Percentiles rank a stretch among this genome's conserved stretches.
These are phyloP conservation scores for Cyanidioschyzon merolae DNA, from an alignment of 23 red algal species.

Conservation along the genomic window DNA sequence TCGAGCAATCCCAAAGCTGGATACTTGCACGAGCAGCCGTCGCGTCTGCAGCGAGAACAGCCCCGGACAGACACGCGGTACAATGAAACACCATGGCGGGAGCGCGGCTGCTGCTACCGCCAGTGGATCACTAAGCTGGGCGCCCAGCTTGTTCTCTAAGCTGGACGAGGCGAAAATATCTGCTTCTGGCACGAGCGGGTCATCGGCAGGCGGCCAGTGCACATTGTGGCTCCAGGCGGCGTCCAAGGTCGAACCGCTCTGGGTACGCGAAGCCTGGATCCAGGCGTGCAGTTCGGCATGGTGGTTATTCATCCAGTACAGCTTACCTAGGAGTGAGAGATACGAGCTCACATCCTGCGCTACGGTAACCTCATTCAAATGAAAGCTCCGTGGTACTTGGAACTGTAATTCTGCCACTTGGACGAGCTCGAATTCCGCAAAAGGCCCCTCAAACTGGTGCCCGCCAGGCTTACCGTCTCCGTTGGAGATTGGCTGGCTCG, in stretches of 20 bases:
- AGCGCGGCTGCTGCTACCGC: slow-evolving; percentile 53
- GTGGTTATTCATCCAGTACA: slow-evolving; percentile 11
- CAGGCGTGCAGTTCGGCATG: neutral
- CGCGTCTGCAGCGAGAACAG: slow-evolving; percentile 70
- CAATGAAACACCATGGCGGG: slow-evolving; percentile 47
- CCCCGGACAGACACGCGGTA: slow-evolving; percentile 53
- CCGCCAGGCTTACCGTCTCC: neutral
- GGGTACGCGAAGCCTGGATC: neutral
- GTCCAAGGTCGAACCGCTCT: neutral
- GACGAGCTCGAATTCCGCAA: neutral
- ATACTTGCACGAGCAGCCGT: slow-evolving; percentile 55
- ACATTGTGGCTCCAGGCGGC: neutral
- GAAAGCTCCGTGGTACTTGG: neutral
- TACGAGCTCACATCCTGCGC: neutral
- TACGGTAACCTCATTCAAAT: neutral
- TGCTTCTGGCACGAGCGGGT: neutral
- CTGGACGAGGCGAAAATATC: slow-evolving; percentile 47
- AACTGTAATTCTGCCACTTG: neutral
- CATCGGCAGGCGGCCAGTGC: neutral
- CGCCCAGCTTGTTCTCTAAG: slow-evolving; percentile 55
- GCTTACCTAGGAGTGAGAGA: slow-evolving; percentile 7
- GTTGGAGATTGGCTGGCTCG: neutral
- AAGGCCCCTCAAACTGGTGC: neutral
- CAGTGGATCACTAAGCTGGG: slow-evolving; percentile 78
- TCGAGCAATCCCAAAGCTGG: slow-evolving; percentile 63